Evolutionary conservation across 148 eudicot genomes (phyloP).

Genomic region (Chenopodium quinoa): DNA sequence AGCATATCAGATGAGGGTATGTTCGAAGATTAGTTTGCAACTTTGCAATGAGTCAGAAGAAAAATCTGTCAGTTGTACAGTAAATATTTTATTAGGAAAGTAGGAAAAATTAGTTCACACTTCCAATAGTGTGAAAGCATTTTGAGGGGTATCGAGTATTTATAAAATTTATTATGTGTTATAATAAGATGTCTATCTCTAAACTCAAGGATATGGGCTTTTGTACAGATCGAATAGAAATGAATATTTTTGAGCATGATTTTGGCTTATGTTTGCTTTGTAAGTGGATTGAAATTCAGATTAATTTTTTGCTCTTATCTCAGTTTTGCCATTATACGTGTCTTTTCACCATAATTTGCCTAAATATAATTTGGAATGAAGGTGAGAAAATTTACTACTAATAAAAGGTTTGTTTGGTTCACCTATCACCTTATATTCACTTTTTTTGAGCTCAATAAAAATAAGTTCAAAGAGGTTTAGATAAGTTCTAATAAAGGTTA

Average conservation of each 20-base stretch:
- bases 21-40: slow-evolving; percentile 56
- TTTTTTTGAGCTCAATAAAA: too few relatives aligned
- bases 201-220: neutral
- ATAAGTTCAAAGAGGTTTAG: too few relatives aligned
- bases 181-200: neutral
- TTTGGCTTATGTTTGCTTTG: neutral
- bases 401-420: too few relatives aligned
- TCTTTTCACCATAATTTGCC: neutral
- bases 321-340: neutral
- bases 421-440: too few relatives aligned
- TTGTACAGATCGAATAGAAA: neutral
- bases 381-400: too few relatives aligned
- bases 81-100: slow-evolving; percentile 9
- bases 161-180: neutral
- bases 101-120: neutral
- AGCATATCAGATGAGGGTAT: slow-evolving; percentile 66
- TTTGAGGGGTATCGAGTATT: neutral
- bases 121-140: neutral
- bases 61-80: slow-evolving; percentile 18
- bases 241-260: neutral
- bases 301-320: neutral
- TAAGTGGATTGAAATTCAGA: neutral
- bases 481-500: too few relatives aligned
- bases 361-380: too few relatives aligned
- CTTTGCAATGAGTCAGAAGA: too few relatives aligned